Percentiles rank a stretch among this genome's conserved stretches.
Evolutionary conservation across 768 basidiomycete species (phyloP).

Genomic region (Fomitopsis pulvina): DNA sequence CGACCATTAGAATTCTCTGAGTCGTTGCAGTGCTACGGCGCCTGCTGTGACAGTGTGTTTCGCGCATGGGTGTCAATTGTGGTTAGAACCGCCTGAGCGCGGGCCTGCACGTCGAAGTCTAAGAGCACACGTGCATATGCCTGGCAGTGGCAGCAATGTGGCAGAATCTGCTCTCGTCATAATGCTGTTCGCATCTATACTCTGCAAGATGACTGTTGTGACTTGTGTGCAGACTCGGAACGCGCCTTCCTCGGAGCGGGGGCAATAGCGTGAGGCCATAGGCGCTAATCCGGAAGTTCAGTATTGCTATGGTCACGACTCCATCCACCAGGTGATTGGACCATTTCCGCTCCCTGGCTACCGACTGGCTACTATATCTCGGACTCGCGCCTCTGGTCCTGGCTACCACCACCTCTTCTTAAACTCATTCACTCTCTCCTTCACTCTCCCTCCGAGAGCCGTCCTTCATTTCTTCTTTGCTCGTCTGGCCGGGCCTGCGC

Average conservation of each 20-base stretch:
- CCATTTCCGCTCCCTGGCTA: too few relatives aligned
- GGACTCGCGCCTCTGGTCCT: not conserved
- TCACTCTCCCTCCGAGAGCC: constrained; percentile 8
- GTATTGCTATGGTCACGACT: not conserved
- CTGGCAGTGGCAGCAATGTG: not conserved
- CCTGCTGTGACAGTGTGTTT: too few relatives aligned
- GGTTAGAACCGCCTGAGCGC: not conserved
- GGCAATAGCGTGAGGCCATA: not conserved
- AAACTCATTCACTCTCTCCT: constrained; percentile 8
- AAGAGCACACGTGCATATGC: not conserved
- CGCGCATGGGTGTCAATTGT: not conserved
- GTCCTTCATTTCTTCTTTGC: constrained; percentile 17
- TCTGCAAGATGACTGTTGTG: not conserved
- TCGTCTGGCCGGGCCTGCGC: constrained; percentile 44
- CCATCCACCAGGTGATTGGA: too few relatives aligned
- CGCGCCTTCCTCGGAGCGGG: not conserved
- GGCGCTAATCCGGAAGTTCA: not conserved
- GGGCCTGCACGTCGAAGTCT: not conserved
- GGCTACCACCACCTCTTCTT: constrained; percentile 7
- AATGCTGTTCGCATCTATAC: too few relatives aligned
- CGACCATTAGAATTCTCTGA: not conserved
- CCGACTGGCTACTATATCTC: not conserved
- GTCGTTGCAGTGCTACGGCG: not conserved
- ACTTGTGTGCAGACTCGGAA: too few relatives aligned
- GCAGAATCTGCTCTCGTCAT: not conserved